Base-by-base conservation (phyloP, 257 asterid genomes). In the Buddleja alternifolia region DNA sequence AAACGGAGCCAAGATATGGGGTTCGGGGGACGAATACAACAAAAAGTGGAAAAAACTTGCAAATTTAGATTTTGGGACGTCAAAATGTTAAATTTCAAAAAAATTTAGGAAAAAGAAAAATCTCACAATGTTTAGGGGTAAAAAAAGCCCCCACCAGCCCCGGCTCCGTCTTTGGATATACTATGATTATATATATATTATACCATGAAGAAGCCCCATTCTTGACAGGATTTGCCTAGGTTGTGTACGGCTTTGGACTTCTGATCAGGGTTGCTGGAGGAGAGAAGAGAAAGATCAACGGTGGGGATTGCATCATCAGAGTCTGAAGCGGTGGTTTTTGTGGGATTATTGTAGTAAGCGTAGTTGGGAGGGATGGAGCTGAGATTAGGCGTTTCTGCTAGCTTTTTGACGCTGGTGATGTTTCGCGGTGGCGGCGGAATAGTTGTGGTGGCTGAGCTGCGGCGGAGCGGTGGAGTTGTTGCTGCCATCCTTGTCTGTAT, bases 201-300 rank as follows among this genome's bases (percentile, higher is more conserved):
- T 72, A 80, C 89, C 81, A 80, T 76, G 81, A 87, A 85, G 75
- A 85, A 87, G 17, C 95, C 95, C 95, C 91, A 83, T 6, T 85
- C 80, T 41, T 75, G 78, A 42, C 95, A 87, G 50, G 95, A 83
- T 60, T 46, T 66, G 68, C 63, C 68, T 3, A 87, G 83, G 29
- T 71, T 63, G 1, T 74, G 75, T 67, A 83, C 24, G 76, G 84
- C 89, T 73, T 40, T 72, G 75, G 83, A 79, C 68, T 65, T 71
- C 0, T 37, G 76, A 16, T 73, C 56, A 4, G 78, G 66, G 69
- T 84, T 25, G 46, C 17, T 19, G 34, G 92, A 80, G 36, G 55
- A 66, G 61, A 83, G 87, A 11, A 58, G 79, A 29, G 84, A 77
- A 36, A 85, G 64, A 64, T 87, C 89, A 58, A 87, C 39, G 16